Base-by-base conservation (phyloP, 352 stramenopile genomes). In the Pythium folliculosum region DNA sequence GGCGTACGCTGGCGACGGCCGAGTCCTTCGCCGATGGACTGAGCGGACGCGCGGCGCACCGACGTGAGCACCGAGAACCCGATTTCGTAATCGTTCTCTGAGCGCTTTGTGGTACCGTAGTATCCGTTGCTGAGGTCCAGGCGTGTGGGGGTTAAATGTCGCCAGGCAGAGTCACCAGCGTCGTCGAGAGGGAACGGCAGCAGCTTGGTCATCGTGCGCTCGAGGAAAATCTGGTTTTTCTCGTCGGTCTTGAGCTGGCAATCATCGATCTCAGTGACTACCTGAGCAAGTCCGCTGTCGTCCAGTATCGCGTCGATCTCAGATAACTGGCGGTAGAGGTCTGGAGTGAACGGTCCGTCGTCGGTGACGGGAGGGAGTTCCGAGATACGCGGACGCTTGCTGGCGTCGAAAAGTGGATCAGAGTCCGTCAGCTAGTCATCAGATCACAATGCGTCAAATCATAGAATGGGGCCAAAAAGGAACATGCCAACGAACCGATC, bases 401-500 rank as follows among this genome's bases (percentile, higher is more conserved):
- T 30, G 1, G 51, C 16, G 19, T 58, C 51, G 16, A 58, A 58
- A 9, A 43, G n/a, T 9, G 32, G 12, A 14, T 40, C 35, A 4
- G 51, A 14, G 10, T 58, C 51, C 7, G 32, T 35, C 2, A 58
- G 51, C 51, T 30, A 32, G 19, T 30, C 10, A 14, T 25, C 25
- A 10, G 13, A 25, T 10, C 8, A 10, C 3, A 52, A 52, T 30
- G 14, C 45, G 6, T 12, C 25, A 52, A 30, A 32, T 21, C 5
- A 52, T 13, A 14, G 21, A 52, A n/a, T n/a, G n/a, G n/a, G n/a
- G n/a, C n/a, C n/a, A n/a, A n/a, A n/a, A n/a, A n/a, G n/a, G n/a
- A n/a, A n/a, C n/a, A n/a, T n/a, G n/a, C n/a, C n/a, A n/a, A 40
- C 51, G 23, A 7, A 52, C 43, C 43, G 54, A 61, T n/a, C 76